A percentile compares a stretch with the other conserved stretches of the same genome.
These are phyloP conservation scores for Paecilomyces sp. DNA, from an alignment of 2,329 filamentous ascomycete species.

Conservation along the genomic window DNA sequence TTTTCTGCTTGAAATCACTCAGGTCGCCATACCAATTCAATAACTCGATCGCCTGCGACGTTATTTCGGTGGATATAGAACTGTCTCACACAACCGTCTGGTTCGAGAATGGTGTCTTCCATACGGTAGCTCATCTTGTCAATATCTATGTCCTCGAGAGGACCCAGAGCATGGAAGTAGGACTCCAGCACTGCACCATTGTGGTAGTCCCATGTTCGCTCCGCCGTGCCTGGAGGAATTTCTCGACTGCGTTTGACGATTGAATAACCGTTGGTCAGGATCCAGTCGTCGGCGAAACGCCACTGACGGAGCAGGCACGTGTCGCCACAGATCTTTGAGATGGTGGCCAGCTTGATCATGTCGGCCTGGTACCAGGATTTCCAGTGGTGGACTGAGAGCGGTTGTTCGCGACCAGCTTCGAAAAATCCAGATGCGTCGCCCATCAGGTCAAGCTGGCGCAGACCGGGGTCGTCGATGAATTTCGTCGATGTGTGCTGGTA, in stretches of 20 bases:
- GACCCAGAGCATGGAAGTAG: conserved; percentile 50
- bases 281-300: conserved; percentile 37
- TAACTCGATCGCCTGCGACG: conserved; percentile 30
- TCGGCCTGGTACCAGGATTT: conserved; percentile 51
- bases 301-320: conserved; percentile 52
- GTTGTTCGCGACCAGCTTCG: conserved; percentile 46
- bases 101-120: conserved; percentile 37
- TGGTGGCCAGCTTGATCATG: conserved; percentile 45
- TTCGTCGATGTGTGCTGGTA: conserved; percentile 48
- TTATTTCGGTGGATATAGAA: conserved; percentile 46
- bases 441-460: conserved; percentile 53
- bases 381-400: conserved; percentile 57
- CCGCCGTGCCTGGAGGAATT: conserved; percentile 37
- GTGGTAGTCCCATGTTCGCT: conserved; percentile 48
- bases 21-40: conserved; percentile 32
- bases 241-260: conserved; percentile 43
- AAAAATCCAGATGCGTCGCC: conserved; percentile 54
- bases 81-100: conserved; percentile 44
- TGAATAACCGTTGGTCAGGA: conserved; percentile 56
- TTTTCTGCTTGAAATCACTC: not conserved
- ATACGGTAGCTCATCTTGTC: conserved; percentile 49
- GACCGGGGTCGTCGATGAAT: conserved; percentile 48
- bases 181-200: conserved; percentile 34
- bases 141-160: conserved; percentile 37
- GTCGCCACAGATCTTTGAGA: conserved; percentile 49